Percentiles rank a stretch among this genome's conserved stretches.
These are phyloP conservation scores for Microdochium trichocladiopsis DNA, from an alignment of 2,329 filamentous ascomycete genomes.

Conservation along the genomic window DNA sequence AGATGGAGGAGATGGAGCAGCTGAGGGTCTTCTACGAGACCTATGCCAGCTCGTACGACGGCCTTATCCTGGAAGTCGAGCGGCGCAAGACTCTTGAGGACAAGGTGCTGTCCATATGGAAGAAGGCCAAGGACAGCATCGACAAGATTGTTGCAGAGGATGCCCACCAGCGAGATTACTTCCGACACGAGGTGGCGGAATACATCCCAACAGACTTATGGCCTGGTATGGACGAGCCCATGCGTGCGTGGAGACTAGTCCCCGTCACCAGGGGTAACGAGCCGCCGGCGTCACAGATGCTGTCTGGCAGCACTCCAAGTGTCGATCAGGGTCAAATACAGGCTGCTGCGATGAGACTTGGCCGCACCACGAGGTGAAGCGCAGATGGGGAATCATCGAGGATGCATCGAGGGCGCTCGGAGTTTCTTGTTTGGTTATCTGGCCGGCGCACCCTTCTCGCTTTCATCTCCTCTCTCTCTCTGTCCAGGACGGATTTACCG, in stretches of 20 bases:
- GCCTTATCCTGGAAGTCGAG: constrained; percentile 76
- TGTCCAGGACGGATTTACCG: too few species aligned
- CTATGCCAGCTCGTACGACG: constrained; percentile 79
- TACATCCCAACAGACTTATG: constrained; percentile 84
- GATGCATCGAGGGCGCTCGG: too few species aligned
- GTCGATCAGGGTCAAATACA: constrained; percentile 21
- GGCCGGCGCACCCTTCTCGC: too few species aligned
- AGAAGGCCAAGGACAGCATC: constrained; percentile 70
- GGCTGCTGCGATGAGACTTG: constrained; percentile 13
- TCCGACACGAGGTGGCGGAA: constrained; percentile 76
- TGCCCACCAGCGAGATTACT: constrained; percentile 64
- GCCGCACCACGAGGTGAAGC: constrained; percentile 1
- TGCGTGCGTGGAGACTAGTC: constrained; percentile 43
- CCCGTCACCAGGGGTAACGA: constrained; percentile 24
- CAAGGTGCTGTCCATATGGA: constrained; percentile 66
- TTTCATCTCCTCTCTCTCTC: too few species aligned
- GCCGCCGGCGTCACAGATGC: constrained; percentile 10
- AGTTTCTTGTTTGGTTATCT: too few species aligned
- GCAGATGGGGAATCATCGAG: too few species aligned
- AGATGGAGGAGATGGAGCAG: constrained; percentile 68
- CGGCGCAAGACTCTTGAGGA: constrained; percentile 67
- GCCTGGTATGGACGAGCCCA: constrained; percentile 63
- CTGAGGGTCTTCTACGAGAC: constrained; percentile 80
- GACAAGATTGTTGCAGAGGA: constrained; percentile 71
- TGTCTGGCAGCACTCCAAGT: constrained; percentile 14